Evolutionary conservation across 257 asterid species (phyloP), one percentile per base, ranked within the genome.

Genomic region (Rehmannia glutinosa): DNA sequence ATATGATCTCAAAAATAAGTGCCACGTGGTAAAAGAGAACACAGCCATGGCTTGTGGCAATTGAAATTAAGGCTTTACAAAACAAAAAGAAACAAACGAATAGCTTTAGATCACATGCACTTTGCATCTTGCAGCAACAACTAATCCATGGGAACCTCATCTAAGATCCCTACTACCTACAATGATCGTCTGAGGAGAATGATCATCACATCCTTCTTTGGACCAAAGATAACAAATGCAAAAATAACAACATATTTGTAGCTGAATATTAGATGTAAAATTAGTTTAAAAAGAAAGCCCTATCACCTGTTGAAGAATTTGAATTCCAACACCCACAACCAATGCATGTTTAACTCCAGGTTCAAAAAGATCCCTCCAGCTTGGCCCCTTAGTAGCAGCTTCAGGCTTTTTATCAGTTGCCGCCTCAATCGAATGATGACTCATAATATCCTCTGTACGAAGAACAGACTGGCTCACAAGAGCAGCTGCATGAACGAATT

Each of bases 311-410:
- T 94, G 99, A 78, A 94, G 96, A 75, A 94, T 87, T 79, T 94
- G 99, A 74, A 94, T 46, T 47, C 91, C 97, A 0, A 89, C 87
- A 17, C 99, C 99, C n/a, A 94, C 98, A 64, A 87, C 24, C 8
- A 94, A 79, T 1, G 99, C 99, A 30, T 89, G 96, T 61, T 88
- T 94, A 43, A 94, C 97, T 20, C 99, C 99, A 5, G 97, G 97
- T 70, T 87, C 99, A 23, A 82, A 77, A 55, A 94, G 93, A 62
- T 87, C 99, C 75, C 68, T 83, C 98, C 95, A 94, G 77, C 78
- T 74, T 3, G 90, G 46, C 15, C 84, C 88, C 57, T 52, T 79
- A 3, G 75, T 62, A 21, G 77, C 72, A 68, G 77, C 47, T 73
- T 82, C 64, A 52, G 84, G 65, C 55, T 77, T 78, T 56, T 81